A percentile compares a stretch with the other conserved stretches of the same genome.
Conservation (phyloP, 108 stramenopile species). For the Schizochytrium sp. region DNA sequence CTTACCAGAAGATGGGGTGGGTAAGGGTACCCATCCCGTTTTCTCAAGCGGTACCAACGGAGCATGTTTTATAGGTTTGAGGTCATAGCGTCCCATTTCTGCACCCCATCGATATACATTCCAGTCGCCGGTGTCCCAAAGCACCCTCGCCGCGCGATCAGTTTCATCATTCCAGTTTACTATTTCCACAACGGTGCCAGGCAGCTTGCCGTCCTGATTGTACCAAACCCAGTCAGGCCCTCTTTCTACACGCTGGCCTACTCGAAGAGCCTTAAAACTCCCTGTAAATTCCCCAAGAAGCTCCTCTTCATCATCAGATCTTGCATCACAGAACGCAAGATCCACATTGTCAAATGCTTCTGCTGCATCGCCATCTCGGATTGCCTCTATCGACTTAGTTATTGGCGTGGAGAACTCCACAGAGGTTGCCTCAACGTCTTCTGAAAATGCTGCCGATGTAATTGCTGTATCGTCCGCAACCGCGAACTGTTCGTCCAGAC, state of each 20-base stretch:
- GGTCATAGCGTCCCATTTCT: conserved; percentile 9
- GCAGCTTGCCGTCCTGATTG: conserved; percentile 29
- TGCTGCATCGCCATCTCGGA: no score
- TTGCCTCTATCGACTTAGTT: no score
- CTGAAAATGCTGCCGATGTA: no score
- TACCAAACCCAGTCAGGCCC: conserved; percentile 54
- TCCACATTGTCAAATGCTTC: no score
- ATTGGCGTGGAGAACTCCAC: no score
- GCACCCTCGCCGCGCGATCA: neutral
- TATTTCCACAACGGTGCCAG: conserved; percentile 24
- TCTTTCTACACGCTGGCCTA: conserved; percentile 34
- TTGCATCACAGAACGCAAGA: no score
- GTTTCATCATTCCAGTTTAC: conserved; percentile 5
- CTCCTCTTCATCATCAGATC: no score
- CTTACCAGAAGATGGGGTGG: neutral
- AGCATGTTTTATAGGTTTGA: neutral
- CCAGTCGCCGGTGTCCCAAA: conserved; percentile 31
- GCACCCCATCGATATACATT: conserved; percentile 57
- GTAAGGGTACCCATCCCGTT: neutral
- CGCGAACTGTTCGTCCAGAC: no score
- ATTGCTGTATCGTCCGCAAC: no score
- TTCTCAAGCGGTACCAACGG: neutral
- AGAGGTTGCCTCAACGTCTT: no score
- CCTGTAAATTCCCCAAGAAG: neutral
- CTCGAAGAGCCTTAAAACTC: neutral